A percentile compares a stretch with the other conserved stretches of the same genome.
Conservation (phyloP, 805 yeast genomes). For the Candida tammaniensis region DNA sequence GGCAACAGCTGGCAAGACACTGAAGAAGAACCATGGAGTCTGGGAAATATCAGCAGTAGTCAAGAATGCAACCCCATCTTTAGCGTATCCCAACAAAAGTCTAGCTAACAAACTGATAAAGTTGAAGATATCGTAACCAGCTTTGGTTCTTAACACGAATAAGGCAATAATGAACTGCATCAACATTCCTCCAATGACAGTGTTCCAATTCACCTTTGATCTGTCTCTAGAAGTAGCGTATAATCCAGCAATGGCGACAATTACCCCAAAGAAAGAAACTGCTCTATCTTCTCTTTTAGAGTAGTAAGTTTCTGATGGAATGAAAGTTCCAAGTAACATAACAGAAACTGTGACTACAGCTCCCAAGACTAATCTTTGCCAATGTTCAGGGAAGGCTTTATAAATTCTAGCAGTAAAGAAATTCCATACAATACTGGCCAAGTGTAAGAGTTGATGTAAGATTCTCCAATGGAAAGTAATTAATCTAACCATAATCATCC, state of each 20-base stretch:
- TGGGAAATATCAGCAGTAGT: constrained; percentile 40
- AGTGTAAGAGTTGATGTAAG: constrained; percentile 17
- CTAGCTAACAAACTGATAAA: constrained; percentile 58
- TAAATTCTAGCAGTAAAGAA: constrained; percentile 31
- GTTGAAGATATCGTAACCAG: constrained; percentile 61
- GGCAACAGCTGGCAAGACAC: constrained; percentile 60
- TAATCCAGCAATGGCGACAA: constrained; percentile 45
- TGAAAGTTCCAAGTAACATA: constrained; percentile 53
- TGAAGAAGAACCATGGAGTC: constrained; percentile 49
- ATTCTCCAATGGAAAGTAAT: constrained; percentile 47
- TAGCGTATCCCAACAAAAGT: constrained; percentile 54
- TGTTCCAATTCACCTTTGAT: constrained; percentile 50
- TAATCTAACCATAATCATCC: constrained; percentile 48
- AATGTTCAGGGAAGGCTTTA: constrained; percentile 37
- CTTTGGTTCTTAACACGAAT: constrained; percentile 57
- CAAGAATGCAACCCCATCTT: constrained; percentile 60
- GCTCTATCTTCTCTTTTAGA: constrained; percentile 53
- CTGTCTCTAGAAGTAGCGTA: constrained; percentile 47
- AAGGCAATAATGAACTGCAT: constrained; percentile 59
- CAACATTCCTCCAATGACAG: constrained; percentile 58
- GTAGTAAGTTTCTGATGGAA: constrained; percentile 44
- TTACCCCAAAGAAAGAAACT: constrained; percentile 53
- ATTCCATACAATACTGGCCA: constrained; percentile 27
- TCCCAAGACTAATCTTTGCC: constrained; percentile 42
- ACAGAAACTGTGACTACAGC: constrained; percentile 44